A percentile compares a stretch with the other conserved stretches of the same genome.
These are phyloP conservation scores for Nicotiana paniculata DNA, from an alignment of 257 asterid genomes.

Conservation along the genomic window DNA sequence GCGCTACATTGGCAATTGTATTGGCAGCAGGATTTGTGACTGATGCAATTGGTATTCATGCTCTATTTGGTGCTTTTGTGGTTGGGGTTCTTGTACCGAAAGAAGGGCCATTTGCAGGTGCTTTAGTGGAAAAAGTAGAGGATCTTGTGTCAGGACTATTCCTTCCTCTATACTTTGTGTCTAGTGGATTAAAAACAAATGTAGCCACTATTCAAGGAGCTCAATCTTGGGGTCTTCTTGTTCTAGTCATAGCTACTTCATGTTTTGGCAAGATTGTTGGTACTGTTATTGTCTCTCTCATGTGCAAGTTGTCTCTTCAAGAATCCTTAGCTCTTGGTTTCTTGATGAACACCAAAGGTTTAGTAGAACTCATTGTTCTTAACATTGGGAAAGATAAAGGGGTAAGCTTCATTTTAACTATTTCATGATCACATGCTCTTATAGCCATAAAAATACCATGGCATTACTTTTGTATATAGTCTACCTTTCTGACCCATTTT, in stretches of 20 bases:
- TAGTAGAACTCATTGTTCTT: conserved; percentile 26
- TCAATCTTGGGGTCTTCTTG: conserved; percentile 50
- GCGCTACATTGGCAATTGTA: conserved; percentile 31
- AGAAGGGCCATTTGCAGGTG: conserved; percentile 6
- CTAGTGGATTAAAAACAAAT: conserved; percentile 6
- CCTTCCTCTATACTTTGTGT: conserved; percentile 33
- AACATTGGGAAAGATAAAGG: conserved; percentile 39
- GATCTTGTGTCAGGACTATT: conserved; percentile 29
- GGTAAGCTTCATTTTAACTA: conserved; percentile 12
- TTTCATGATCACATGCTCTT: neutral
- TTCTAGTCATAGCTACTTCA: conserved; percentile 34
- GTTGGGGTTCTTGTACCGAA: conserved; percentile 42
- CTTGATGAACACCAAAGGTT: conserved; percentile 48
- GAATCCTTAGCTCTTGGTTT: conserved; percentile 48
- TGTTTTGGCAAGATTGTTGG: conserved; percentile 46
- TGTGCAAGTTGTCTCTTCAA: conserved; percentile 31
- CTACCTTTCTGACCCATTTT: neutral
- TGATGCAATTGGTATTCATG: conserved; percentile 48
- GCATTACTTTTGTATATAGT: no score
- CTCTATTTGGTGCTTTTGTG: conserved; percentile 50
- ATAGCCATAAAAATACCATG: neutral
- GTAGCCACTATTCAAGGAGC: conserved; percentile 3
- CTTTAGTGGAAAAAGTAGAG: conserved; percentile 1
- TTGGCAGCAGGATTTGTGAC: conserved; percentile 25
- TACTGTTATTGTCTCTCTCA: conserved; percentile 26